phyloP scores from a whole-genome alignment of 352 stramenopile species.

The Albugo candida region DNA sequence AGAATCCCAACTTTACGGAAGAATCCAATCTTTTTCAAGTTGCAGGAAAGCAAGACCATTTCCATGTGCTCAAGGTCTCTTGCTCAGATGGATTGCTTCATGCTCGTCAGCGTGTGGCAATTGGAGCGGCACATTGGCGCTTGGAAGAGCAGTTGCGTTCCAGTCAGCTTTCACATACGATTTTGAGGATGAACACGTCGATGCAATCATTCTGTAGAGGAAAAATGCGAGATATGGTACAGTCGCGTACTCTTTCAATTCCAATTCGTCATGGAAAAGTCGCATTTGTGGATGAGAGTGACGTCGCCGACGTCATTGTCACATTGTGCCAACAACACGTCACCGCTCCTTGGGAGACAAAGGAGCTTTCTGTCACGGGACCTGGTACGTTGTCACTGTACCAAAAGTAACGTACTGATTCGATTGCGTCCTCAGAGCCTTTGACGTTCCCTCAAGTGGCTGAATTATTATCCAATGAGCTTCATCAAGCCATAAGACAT shows the following conservation, averaged over 20 bases:
- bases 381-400: constrained; percentile 9
- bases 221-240: constrained; percentile 30
- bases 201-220: constrained; percentile 46
- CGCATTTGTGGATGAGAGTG: constrained; percentile 34
- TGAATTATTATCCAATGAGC: constrained; percentile 17
- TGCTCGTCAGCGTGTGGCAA: constrained; percentile 12
- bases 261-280: constrained; percentile 33
- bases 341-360: not conserved
- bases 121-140: constrained; percentile 20
- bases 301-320: constrained; percentile 29
- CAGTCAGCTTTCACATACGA: constrained; percentile 2
- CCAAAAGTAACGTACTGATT: not conserved
- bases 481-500: constrained; percentile 26
- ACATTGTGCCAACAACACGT: constrained; percentile 6
- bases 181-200: constrained; percentile 21
- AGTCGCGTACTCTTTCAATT: constrained; percentile 37
- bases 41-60: constrained; percentile 7
- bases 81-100: constrained; percentile 20
- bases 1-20: constrained; percentile 1
- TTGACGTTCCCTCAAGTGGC: constrained; percentile 30
- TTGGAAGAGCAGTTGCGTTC: constrained; percentile 22
- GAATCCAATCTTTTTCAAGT: not conserved
- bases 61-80: constrained; percentile 27
- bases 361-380: constrained; percentile 20
- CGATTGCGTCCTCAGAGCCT: constrained; percentile 10